Evolutionary conservation across 768 basidiomycete species (phyloP).

Genomic region (Termitomyces eurrhizus): DNA sequence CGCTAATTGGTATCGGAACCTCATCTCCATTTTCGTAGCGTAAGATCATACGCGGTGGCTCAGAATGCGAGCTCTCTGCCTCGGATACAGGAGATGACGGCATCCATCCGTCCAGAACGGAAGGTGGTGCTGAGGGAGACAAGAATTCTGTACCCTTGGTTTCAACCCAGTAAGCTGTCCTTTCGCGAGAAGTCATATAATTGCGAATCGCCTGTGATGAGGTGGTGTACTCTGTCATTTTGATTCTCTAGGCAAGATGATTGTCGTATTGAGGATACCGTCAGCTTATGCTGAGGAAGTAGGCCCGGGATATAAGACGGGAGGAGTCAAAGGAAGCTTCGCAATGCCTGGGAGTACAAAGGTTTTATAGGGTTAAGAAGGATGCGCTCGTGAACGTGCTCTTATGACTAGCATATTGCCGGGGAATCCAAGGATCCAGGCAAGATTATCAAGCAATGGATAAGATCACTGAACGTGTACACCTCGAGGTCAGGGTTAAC

Average conservation of each 20-base stretch:
- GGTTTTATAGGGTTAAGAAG: slow-evolving; percentile 31
- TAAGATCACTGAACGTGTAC: slow-evolving; percentile 44
- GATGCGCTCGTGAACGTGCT: slow-evolving; percentile 16
- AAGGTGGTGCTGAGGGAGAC: slow-evolving; percentile 59
- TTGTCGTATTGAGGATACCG: slow-evolving; percentile 8
- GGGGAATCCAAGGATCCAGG: slow-evolving; percentile 22
- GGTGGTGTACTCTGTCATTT: slow-evolving; percentile 64
- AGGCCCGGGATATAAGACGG: slow-evolving; percentile 11
- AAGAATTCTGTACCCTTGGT: slow-evolving; percentile 37
- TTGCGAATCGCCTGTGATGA: slow-evolving; percentile 56
- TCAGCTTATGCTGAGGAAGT: slow-evolving; percentile 11
- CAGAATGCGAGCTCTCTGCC: slow-evolving; percentile 44
- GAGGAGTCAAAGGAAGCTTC: slow-evolving; percentile 23
- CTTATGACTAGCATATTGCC: slow-evolving; percentile 30
- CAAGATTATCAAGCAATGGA: slow-evolving; percentile 33
- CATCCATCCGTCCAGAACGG: slow-evolving; percentile 40
- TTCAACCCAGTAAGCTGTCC: slow-evolving; percentile 64
- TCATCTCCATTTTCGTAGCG: slow-evolving; percentile 64
- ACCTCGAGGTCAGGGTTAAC: slow-evolving; percentile 33
- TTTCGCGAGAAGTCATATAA: slow-evolving; percentile 54
- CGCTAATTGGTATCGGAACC: slow-evolving; percentile 51
- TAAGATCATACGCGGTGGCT: slow-evolving; percentile 72
- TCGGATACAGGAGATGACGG: slow-evolving; percentile 43
- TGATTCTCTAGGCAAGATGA: slow-evolving; percentile 2
- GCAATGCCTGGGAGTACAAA: slow-evolving; percentile 22